Evolutionary conservation across 2,329 filamentous ascomycete species (phyloP), one percentile per base, ranked within the genome.

Genomic region (Fusarium mexicanum): DNA sequence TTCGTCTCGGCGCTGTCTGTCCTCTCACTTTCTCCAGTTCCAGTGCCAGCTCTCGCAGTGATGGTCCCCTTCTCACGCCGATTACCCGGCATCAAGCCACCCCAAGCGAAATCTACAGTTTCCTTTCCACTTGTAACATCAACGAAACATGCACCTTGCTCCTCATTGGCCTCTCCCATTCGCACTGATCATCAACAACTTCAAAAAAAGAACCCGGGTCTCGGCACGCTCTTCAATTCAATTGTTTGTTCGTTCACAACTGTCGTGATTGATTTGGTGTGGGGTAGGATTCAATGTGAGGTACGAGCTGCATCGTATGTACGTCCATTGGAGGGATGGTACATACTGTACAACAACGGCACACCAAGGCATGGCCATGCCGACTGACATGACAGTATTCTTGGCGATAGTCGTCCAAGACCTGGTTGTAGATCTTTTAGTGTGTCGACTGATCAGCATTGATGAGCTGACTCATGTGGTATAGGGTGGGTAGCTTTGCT

Each of bases 1-100:
- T 13, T 74, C 67, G 76, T 74, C 76, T 77, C 64, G 73, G 76
- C 75, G 71, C 41, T 74, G 67, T 66, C 41, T 74, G 67, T 66
- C 61, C 59, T 74, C 35, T 37, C 16, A 66, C 50, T 64, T 62
- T 67, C 20, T 41, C 20, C 40, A 41, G 40, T 41, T 41, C 20
- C 40, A n/a, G 22, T 41, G 73, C 51, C 66, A 68, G 66, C 64
- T 59, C 50, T 57, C 46, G 18, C 24, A 35, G 37, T 17, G 63
- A 33, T 44, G 20, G 24, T 55, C 53, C 16, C 26, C 17, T 20
- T 31, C 38, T 38, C 22, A 51, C 57, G 67, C 67, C 67, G 67
- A 70, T 70, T 70, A 70, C 31, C 67, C 67, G 67, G 16, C 18
- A 38, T 47, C 50, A 64, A 65, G 64, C 64, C 64, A 65, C 64